These are phyloP conservation scores for Tricholoma flavovirens DNA, from an alignment of 768 basidiomycete genomes.

Conservation along the genomic window DNA sequence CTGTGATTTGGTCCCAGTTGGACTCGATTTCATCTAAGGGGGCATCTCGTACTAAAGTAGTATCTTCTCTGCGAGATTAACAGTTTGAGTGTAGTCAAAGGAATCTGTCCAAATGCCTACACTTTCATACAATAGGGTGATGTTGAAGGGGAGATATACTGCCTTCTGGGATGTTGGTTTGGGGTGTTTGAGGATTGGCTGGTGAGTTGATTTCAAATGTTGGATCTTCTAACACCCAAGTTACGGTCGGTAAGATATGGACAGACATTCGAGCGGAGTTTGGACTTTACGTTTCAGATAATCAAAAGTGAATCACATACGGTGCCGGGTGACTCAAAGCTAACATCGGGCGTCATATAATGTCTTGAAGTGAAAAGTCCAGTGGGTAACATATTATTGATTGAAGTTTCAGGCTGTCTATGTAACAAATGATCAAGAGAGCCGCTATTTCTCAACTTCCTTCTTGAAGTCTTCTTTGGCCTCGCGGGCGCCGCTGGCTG, in stretches of 20 bases:
- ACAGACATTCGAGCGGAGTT: constrained; percentile 15
- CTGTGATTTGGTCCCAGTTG: constrained; percentile 97
- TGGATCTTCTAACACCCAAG: not conserved
- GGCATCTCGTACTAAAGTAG: constrained; percentile 72
- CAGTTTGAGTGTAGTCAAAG: not conserved
- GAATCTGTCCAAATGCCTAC: constrained; percentile 6
- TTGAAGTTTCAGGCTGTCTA: not conserved
- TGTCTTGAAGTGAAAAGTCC: not conserved
- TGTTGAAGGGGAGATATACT: constrained; percentile 25
- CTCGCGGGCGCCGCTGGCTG: constrained; percentile 27
- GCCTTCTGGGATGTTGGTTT: constrained; percentile 18
- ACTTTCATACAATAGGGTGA: constrained; percentile 21
- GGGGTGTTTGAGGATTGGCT: constrained; percentile 14
- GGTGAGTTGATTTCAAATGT: not conserved
- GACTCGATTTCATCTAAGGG: constrained; percentile 89
- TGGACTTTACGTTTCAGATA: constrained; percentile 4
- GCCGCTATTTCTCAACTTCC: constrained; percentile 20
- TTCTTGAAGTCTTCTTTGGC: constrained; percentile 32
- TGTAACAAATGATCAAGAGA: not conserved
- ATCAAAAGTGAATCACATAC: not conserved
- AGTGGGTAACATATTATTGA: not conserved
- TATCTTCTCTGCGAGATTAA: constrained; percentile 47
- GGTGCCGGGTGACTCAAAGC: not conserved
- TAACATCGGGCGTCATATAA: not conserved
- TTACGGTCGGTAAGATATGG: constrained; percentile 9